These are phyloP conservation scores for Cynanchum wilfordii DNA, from an alignment of 257 asterid species.

Conservation along the genomic window DNA sequence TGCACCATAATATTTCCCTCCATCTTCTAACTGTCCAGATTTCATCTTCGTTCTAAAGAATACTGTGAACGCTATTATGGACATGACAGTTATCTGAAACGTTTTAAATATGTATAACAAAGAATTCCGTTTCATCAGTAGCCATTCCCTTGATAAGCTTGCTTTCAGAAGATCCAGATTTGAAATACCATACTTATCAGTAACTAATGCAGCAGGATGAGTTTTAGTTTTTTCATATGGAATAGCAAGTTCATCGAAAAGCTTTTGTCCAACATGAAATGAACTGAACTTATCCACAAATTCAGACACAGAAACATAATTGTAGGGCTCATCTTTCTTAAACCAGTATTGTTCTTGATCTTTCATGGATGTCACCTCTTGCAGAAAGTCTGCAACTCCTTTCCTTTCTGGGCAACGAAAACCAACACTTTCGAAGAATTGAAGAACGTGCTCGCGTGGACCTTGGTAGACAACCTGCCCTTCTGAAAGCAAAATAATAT, in stretches of 20 bases:
- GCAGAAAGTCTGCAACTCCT: slow-evolving; percentile 90
- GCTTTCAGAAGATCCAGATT: slow-evolving; percentile 75
- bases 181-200: slow-evolving; percentile 76
- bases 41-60: slow-evolving; percentile 88
- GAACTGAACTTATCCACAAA: slow-evolving; percentile 59
- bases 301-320: slow-evolving; percentile 54
- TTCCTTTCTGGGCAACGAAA: slow-evolving; percentile 92
- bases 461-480: slow-evolving; percentile 84
- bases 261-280: slow-evolving; percentile 62
- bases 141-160: slow-evolving; percentile 81
- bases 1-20: slow-evolving; percentile 78
- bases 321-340: slow-evolving; percentile 59
- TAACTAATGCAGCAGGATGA: slow-evolving; percentile 96
- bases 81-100: slow-evolving; percentile 84
- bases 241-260: slow-evolving; percentile 57
- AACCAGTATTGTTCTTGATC: slow-evolving; percentile 95
- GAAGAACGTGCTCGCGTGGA: slow-evolving; percentile 75
- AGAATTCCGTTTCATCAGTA: slow-evolving; percentile 74
- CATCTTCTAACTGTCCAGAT: slow-evolving; percentile 57
- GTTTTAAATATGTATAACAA: slow-evolving; percentile 82
- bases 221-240: slow-evolving; percentile 62
- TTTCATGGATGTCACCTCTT: slow-evolving; percentile 85
- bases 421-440: slow-evolving; percentile 77
- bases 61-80: slow-evolving; percentile 76
- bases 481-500: slow-evolving; percentile 74